A percentile compares a stretch with the other conserved stretches of the same genome.
Conservation (phyloP, 805 yeast species). For the Nakazawaea laoshanensis region DNA sequence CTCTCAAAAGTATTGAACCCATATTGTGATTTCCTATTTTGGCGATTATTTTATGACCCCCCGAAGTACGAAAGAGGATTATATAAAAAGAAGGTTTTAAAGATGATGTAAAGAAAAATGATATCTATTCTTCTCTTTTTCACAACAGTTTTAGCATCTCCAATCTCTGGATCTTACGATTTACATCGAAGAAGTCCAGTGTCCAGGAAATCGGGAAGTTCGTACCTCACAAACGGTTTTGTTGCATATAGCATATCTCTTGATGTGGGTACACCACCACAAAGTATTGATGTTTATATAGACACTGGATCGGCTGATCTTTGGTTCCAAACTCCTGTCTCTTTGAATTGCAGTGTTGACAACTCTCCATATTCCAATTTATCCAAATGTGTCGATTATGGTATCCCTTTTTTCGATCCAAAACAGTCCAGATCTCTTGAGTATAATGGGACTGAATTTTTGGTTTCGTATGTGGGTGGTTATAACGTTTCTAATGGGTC, state of each 20-base stretch:
- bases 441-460: background rate
- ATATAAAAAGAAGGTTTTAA: too few relatives aligned
- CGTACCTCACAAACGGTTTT: slow-evolving; percentile 4
- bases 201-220: background rate
- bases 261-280: slow-evolving; percentile 19
- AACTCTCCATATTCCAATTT: slow-evolving; percentile 11
- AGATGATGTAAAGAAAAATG: too few relatives aligned
- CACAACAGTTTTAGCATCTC: too few relatives aligned
- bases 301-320: slow-evolving; percentile 23
- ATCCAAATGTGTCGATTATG: slow-evolving; percentile 4
- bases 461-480: slow-evolving; percentile 5
- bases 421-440: slow-evolving; percentile 1
- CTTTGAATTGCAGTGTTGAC: slow-evolving; percentile 10
- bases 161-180: too few relatives aligned
- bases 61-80: too few relatives aligned
- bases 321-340: slow-evolving; percentile 18
- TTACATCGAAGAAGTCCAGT: too few relatives aligned
- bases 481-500: slow-evolving; percentile 12
- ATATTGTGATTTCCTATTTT: too few relatives aligned
- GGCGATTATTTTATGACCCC: too few relatives aligned
- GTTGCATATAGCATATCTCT: slow-evolving; percentile 7
- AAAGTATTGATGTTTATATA: slow-evolving; percentile 16
- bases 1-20: too few relatives aligned
- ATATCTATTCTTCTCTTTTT: too few relatives aligned
- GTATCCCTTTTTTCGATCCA: slow-evolving; percentile 5